Evolutionary conservation across 805 yeast species (phyloP).

Genomic region (Pachysolen tannophilus): DNA sequence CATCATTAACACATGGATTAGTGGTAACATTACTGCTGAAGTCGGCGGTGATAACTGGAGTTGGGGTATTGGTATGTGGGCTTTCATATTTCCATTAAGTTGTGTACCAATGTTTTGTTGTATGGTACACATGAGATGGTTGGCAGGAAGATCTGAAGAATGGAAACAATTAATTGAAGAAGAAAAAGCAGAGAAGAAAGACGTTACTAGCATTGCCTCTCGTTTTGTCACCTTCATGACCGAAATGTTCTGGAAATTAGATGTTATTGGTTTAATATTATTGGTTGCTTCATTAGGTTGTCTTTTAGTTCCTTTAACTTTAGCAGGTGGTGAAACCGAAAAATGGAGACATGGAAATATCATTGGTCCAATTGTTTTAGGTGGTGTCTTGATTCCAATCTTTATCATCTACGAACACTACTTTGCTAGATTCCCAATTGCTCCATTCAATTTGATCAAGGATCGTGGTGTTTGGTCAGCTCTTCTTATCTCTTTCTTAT

Average conservation of each 20-base stretch:
- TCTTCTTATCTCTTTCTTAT: slow-evolving; percentile 44
- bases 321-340: slow-evolving; percentile 55
- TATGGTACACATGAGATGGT: slow-evolving; percentile 45
- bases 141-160: slow-evolving; percentile 48
- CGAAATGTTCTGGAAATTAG: slow-evolving; percentile 61
- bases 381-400: slow-evolving; percentile 52
- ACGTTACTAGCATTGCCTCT: too few species aligned
- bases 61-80: slow-evolving; percentile 81
- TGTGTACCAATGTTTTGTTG: slow-evolving; percentile 52
- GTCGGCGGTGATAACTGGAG: slow-evolving; percentile 45
- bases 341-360: slow-evolving; percentile 55
- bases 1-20: slow-evolving; percentile 72
- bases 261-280: slow-evolving; percentile 52
- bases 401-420: slow-evolving; percentile 52
- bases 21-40: too few species aligned
- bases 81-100: slow-evolving; percentile 61
- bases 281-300: slow-evolving; percentile 52
- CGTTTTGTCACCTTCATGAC: too few species aligned
- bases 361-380: slow-evolving; percentile 65
- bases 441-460: slow-evolving; percentile 49
- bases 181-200: slow-evolving; percentile 17
- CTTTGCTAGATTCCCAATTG: slow-evolving; percentile 51
- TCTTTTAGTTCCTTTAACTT: slow-evolving; percentile 63
- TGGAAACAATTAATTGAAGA: slow-evolving; percentile 30
- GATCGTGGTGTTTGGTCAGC: slow-evolving; percentile 75